Evolutionary conservation across 192 early-diverging fungal species (phyloP).

Genomic region (Diversispora epigaea): DNA sequence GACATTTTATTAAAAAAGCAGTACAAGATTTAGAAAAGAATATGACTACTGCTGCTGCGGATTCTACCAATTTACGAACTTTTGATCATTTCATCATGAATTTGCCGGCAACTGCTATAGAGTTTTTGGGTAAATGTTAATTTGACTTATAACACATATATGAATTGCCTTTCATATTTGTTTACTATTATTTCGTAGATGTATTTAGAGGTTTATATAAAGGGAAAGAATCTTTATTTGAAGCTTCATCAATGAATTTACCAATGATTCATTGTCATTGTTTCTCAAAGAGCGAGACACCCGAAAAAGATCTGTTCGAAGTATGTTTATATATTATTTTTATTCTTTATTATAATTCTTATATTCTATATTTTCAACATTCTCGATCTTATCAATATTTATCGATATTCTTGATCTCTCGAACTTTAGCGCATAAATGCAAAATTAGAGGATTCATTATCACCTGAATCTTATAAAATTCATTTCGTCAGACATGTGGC

Average conservation of each 20-base stretch:
- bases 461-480: conserved; percentile 42
- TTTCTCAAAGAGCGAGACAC: conserved; percentile 80
- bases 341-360: conserved; percentile 30
- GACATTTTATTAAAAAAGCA: conserved; percentile 82
- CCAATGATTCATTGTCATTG: conserved; percentile 95
- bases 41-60: conserved; percentile 28
- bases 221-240: conserved; percentile 47
- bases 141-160: neutral
- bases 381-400: neutral
- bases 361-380: conserved; percentile 22
- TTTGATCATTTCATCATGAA: conserved; percentile 99
- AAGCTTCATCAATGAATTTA: conserved; percentile 48
- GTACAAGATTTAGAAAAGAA: conserved; percentile 60
- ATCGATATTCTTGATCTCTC: neutral
- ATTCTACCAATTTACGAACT: conserved; percentile 47
- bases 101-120: conserved; percentile 92
- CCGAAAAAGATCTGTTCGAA: conserved; percentile 62
- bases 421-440: conserved; percentile 48
- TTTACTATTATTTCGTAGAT: conserved; percentile 49
- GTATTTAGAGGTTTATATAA: conserved; percentile 83
- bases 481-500: conserved; percentile 93
- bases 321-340: conserved; percentile 46
- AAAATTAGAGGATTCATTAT: conserved; percentile 52
- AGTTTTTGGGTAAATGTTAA: conserved; percentile 75
- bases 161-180: neutral